phyloP scores from a whole-genome alignment of 768 basidiomycete species.

The Kondoa subrosea region DNA sequence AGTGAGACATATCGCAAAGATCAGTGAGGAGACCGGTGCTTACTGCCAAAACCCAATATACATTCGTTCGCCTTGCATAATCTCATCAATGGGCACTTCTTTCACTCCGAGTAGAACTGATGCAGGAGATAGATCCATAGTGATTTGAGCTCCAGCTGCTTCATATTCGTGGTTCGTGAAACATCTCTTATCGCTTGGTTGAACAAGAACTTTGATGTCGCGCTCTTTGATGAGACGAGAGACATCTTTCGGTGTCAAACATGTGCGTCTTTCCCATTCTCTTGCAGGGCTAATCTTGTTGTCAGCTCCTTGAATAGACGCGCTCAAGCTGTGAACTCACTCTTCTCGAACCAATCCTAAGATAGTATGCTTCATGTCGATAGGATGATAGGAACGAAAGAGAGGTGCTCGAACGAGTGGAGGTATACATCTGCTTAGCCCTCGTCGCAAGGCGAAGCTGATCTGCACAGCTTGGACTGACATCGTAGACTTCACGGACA shows the following conservation, averaged over 20 bases:
- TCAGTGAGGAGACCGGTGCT: not conserved
- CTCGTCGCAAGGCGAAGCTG: no score
- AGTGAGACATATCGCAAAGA: not conserved
- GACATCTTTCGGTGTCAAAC: not conserved
- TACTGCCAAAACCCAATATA: not conserved
- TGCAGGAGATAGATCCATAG: not conserved
- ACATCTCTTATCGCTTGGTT: not conserved
- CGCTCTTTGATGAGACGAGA: not conserved
- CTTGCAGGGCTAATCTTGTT: no score
- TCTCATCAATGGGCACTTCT: not conserved
- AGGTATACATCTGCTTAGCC: no score
- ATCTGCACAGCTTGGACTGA: no score
- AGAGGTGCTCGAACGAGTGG: no score
- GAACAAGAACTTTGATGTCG: not conserved
- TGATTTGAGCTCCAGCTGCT: not conserved
- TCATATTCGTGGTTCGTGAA: not conserved
- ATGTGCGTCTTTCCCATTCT: not conserved
- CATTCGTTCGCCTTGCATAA: not conserved
- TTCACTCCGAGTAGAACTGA: not conserved
- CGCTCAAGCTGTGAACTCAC: no score
- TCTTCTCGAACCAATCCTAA: not conserved
- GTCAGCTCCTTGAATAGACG: no score
- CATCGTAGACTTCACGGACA: no score
- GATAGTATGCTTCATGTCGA: not conserved
- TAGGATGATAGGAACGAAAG: no score